phyloP scores from a whole-genome alignment of 2,329 filamentous ascomycete species.

The Nakataea oryzae region DNA sequence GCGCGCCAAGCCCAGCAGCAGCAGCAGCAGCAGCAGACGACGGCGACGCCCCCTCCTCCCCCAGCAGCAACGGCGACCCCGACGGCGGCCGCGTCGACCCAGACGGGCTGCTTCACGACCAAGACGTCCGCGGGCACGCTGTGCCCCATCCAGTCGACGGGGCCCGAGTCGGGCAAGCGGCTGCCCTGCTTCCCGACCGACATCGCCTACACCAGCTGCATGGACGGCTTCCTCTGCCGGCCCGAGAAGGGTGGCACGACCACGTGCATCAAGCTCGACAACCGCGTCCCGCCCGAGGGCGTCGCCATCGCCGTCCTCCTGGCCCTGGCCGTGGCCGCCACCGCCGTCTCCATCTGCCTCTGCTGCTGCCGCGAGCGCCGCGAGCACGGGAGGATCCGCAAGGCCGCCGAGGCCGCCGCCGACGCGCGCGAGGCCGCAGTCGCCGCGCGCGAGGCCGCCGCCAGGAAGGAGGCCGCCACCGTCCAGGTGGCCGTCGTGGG shows the following conservation, averaged over 20 bases:
- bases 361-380: constrained; percentile 40
- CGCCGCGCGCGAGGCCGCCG: constrained; percentile 16
- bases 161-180: constrained; percentile 20
- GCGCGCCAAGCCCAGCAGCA: constrained; percentile 2
- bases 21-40: neutral
- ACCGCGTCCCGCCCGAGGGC: constrained; percentile 29
- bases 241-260: constrained; percentile 25
- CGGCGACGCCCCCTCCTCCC: constrained; percentile 7
- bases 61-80: constrained; percentile 4
- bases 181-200: constrained; percentile 27
- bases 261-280: constrained; percentile 31
- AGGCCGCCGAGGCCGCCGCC: constrained; percentile 37
- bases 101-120: constrained; percentile 5
- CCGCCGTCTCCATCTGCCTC: constrained; percentile 31
- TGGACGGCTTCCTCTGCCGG: constrained; percentile 31
- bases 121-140: constrained; percentile 20
- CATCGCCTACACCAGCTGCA: constrained; percentile 27
- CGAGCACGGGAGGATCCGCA: constrained; percentile 29
- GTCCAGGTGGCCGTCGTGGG: constrained; percentile 6
- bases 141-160: constrained; percentile 29
- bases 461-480: constrained; percentile 26
- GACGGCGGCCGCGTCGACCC: constrained; percentile 5
- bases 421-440: constrained; percentile 31
- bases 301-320: constrained; percentile 39
- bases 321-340: constrained; percentile 24